These are phyloP conservation scores for Puccinellia tenuiflora DNA, from an alignment of 176 grass and related monocot species.

Conservation along the genomic window DNA sequence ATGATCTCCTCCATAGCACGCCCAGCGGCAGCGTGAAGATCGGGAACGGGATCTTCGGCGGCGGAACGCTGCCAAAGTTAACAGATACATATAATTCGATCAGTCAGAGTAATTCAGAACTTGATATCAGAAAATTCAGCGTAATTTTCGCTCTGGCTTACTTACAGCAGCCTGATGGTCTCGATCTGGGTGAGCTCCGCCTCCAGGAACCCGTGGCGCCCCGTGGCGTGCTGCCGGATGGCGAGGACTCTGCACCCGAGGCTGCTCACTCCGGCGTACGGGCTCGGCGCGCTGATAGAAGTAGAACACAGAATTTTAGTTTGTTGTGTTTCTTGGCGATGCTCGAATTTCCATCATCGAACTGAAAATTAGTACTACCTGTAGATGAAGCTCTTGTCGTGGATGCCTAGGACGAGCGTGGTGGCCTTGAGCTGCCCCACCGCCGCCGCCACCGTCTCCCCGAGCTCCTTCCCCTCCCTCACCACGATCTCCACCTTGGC, in stretches of 20 bases:
- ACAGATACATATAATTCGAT: no score
- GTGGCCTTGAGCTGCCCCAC: conserved; percentile 56
- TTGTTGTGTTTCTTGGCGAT: not conserved
- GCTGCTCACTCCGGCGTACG: conserved; percentile 25
- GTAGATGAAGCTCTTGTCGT: conserved; percentile 87
- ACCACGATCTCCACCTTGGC: conserved; percentile 97
- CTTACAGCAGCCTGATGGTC: conserved; percentile 61
- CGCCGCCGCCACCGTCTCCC: conserved; percentile 54
- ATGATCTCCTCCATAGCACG: conserved; percentile 46
- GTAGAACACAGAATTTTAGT: not conserved
- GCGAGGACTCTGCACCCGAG: conserved; percentile 79
- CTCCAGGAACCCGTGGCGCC: conserved; percentile 49
- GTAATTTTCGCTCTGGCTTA: not conserved
- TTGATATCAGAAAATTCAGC: not conserved
- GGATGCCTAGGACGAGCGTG: conserved; percentile 82
- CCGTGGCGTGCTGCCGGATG: conserved; percentile 47
- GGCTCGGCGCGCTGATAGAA: conserved; percentile 43
- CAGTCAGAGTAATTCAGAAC: not conserved
- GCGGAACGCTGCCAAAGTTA: conserved; percentile 30
- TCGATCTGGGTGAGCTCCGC: conserved; percentile 78
- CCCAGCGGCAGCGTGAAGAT: conserved; percentile 59
- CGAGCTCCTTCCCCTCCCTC: conserved; percentile 62
- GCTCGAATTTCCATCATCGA: not conserved
- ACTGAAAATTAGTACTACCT: not conserved
- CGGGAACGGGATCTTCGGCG: conserved; percentile 71